Percentiles rank a stretch among this genome's conserved stretches.
phyloP scores from a whole-genome alignment of 2,329 filamentous ascomycete genomes.

The Microdochium paspali region DNA sequence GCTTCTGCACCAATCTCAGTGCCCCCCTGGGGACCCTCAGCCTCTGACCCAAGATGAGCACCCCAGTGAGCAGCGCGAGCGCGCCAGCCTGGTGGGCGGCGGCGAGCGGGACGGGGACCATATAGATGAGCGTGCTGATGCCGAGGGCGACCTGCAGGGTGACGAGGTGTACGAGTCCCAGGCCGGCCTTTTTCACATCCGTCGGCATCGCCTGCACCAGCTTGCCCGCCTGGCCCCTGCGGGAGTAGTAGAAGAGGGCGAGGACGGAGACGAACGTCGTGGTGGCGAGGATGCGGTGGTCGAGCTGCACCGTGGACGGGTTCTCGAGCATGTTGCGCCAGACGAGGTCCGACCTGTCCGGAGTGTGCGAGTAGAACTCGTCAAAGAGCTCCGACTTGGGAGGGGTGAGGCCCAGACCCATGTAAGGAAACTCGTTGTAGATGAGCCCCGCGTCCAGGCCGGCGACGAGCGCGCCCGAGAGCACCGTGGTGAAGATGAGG shows the following conservation, averaged over 20 bases:
- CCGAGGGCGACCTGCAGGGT: slow-evolving; percentile 76
- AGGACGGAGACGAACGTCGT: slow-evolving; percentile 80
- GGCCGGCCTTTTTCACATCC: slow-evolving; percentile 57
- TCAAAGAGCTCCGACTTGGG: slow-evolving; percentile 78
- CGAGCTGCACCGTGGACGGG: slow-evolving; percentile 86
- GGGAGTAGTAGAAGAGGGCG: slow-evolving; percentile 70
- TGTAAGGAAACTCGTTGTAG: slow-evolving; percentile 97
- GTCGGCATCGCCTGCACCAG: slow-evolving; percentile 49
- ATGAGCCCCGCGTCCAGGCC: slow-evolving; percentile 94
- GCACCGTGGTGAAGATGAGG: slow-evolving; percentile 80
- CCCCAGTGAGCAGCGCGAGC: slow-evolving; percentile 74
- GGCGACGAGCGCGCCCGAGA: slow-evolving; percentile 90
- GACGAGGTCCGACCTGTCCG: slow-evolving; percentile 75
- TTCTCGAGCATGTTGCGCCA: slow-evolving; percentile 99
- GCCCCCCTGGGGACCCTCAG: slow-evolving; percentile 64
- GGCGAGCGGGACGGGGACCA: slow-evolving; percentile 81
- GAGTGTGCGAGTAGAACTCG: slow-evolving; percentile 70
- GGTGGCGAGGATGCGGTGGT: slow-evolving; percentile 86
- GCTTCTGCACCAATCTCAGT: slow-evolving; percentile 47
- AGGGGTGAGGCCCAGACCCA: slow-evolving; percentile 77
- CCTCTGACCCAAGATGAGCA: slow-evolving; percentile 68
- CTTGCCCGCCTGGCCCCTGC: slow-evolving; percentile 41
- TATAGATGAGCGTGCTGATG: slow-evolving; percentile 85
- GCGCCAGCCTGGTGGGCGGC: slow-evolving; percentile 90
- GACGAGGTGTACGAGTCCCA: slow-evolving; percentile 76